Evolutionary conservation across 2,329 filamentous ascomycete species (phyloP).

Genomic region (Dactylella cylindrospora): DNA sequence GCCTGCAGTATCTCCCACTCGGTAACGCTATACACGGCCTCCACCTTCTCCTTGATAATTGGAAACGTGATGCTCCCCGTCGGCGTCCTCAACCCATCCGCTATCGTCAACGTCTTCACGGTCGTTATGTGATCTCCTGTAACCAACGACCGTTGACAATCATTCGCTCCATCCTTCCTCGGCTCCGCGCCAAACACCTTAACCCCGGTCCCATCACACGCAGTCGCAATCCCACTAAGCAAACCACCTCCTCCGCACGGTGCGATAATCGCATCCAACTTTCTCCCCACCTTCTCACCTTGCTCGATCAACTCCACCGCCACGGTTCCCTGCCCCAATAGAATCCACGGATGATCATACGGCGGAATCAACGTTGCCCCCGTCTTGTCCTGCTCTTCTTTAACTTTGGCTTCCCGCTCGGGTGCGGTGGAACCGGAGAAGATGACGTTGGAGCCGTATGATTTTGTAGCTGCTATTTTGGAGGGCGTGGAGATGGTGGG

Average conservation of each 20-base stretch:
- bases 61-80: slow-evolving; percentile 51
- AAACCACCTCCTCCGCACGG: slow-evolving; percentile 88
- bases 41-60: slow-evolving; percentile 61
- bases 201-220: slow-evolving; percentile 69
- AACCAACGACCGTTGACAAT: slow-evolving; percentile 71
- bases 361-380: slow-evolving; percentile 80
- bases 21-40: slow-evolving; percentile 69
- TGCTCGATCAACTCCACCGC: slow-evolving; percentile 80
- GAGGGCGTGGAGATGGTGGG: slow-evolving; percentile 78
- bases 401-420: slow-evolving; percentile 74
- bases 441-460: slow-evolving; percentile 74
- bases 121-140: slow-evolving; percentile 60
- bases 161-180: slow-evolving; percentile 77
- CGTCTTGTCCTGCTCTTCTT: slow-evolving; percentile 68
- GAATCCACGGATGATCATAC: slow-evolving; percentile 88
- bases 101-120: slow-evolving; percentile 78
- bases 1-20: slow-evolving; percentile 80
- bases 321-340: slow-evolving; percentile 89
- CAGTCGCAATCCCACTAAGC: slow-evolving; percentile 78
- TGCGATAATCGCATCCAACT: slow-evolving; percentile 71
- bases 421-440: slow-evolving; percentile 78
- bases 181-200: slow-evolving; percentile 87
- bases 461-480: slow-evolving; percentile 79
- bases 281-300: slow-evolving; percentile 57
- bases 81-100: slow-evolving; percentile 85